phyloP scores from a whole-genome alignment of 208 protist genomes.

The Trypanosoma mega region DNA sequence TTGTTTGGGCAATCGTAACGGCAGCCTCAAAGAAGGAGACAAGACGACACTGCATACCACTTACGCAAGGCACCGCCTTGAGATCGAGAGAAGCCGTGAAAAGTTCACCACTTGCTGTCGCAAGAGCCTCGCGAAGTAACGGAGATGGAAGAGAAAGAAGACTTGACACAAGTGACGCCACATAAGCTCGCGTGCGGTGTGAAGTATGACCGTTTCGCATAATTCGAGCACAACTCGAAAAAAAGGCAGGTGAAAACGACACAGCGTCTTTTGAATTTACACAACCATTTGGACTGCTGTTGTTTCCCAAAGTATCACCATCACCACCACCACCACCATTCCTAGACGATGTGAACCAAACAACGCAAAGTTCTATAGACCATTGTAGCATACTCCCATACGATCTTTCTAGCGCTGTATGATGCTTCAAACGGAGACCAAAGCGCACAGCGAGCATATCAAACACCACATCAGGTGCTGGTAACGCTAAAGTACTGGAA shows the following conservation, averaged over 20 bases:
- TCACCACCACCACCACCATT: background rate
- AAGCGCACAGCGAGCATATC: conserved; percentile 34
- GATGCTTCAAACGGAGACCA: conserved; percentile 19
- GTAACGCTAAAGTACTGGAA: conserved; percentile 27
- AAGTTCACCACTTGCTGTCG: conserved; percentile 27
- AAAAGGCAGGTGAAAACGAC: conserved; percentile 23
- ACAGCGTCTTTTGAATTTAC: conserved; percentile 8
- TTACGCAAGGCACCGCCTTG: conserved; percentile 35
- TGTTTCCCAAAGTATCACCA: too few relatives aligned
- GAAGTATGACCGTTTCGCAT: conserved; percentile 40
- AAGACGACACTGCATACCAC: conserved; percentile 66
- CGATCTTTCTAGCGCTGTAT: conserved; percentile 19
- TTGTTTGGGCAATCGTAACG: conserved; percentile 9
- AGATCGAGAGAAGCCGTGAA: conserved; percentile 44
- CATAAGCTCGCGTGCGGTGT: conserved; percentile 41
- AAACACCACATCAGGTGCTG: conserved; percentile 26
- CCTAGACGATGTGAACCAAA: conserved; percentile 25
- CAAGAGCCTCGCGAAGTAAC: conserved; percentile 10
- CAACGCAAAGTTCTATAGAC: conserved; percentile 29
- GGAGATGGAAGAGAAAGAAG: conserved; percentile 16
- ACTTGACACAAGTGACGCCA: conserved; percentile 27
- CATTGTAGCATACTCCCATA: conserved; percentile 46
- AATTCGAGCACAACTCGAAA: conserved; percentile 22
- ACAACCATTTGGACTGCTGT: too few relatives aligned
- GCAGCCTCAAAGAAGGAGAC: conserved; percentile 31